Conservation (phyloP, 345 rosid species). For the Erysimum cheiranthoides region DNA sequence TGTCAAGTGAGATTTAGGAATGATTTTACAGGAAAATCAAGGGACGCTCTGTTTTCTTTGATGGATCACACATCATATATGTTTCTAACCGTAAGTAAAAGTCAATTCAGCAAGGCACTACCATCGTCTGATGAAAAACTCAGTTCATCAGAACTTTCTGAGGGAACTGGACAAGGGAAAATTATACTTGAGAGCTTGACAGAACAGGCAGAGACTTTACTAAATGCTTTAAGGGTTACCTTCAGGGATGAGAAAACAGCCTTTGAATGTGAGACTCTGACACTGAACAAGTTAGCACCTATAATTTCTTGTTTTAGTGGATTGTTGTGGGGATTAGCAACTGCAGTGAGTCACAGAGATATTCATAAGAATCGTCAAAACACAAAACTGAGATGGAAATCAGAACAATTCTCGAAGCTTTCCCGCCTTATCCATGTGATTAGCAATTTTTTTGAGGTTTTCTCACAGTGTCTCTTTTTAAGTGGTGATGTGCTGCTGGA, state of each 20-base stretch:
- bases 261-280: slow-evolving; percentile 41
- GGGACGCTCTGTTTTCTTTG: slow-evolving; percentile 56
- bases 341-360: slow-evolving; percentile 52
- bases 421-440: slow-evolving; percentile 48
- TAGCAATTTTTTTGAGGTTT: slow-evolving; percentile 52
- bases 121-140: slow-evolving; percentile 39
- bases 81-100: slow-evolving; percentile 57
- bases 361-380: slow-evolving; percentile 47
- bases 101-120: slow-evolving; percentile 50
- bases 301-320: slow-evolving; percentile 73
- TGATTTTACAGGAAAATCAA: slow-evolving; percentile 39
- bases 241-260: slow-evolving; percentile 43
- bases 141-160: slow-evolving; percentile 43
- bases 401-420: slow-evolving; percentile 51
- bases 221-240: slow-evolving; percentile 51
- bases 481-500: slow-evolving; percentile 46
- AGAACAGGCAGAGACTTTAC: slow-evolving; percentile 59
- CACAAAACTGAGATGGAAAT: slow-evolving; percentile 51
- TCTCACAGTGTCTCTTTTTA: slow-evolving; percentile 50
- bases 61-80: slow-evolving; percentile 84
- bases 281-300: slow-evolving; percentile 57
- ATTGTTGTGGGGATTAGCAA: slow-evolving; percentile 85
- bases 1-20: slow-evolving; percentile 32
- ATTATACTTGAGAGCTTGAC: slow-evolving; percentile 57
- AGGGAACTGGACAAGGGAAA: slow-evolving; percentile 54